Conservation (phyloP, 495 filamentous ascomycete genomes). For the Xylaria palmicola region DNA sequence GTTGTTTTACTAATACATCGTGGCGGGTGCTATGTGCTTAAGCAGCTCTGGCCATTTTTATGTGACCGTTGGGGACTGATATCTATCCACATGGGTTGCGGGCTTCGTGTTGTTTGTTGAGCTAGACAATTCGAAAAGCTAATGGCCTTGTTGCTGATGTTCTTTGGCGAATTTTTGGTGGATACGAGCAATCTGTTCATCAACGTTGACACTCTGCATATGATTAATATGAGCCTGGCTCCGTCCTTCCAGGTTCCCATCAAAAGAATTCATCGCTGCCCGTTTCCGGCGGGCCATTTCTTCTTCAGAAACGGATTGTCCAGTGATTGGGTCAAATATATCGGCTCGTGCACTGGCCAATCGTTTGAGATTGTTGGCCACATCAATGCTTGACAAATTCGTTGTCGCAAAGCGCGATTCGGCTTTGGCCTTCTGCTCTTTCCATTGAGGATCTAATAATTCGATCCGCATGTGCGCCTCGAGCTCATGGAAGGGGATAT, state of each 20-base stretch:
- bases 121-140: not conserved
- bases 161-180: slow-evolving; percentile 60
- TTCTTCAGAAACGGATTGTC: slow-evolving; percentile 66
- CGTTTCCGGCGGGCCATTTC: slow-evolving; percentile 76
- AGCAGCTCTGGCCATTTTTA: not conserved
- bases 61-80: too few species aligned
- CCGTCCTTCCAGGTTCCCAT: slow-evolving; percentile 59
- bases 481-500: slow-evolving; percentile 80
- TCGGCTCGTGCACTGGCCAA: slow-evolving; percentile 88
- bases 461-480: slow-evolving; percentile 96
- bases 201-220: slow-evolving; percentile 63
- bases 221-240: slow-evolving; percentile 54
- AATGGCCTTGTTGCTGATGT: slow-evolving; percentile 32
- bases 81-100: not conserved
- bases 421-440: slow-evolving; percentile 87
- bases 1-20: not conserved
- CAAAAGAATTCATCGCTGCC: slow-evolving; percentile 63
- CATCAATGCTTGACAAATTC: slow-evolving; percentile 82
- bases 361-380: slow-evolving; percentile 94
- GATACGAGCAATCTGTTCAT: slow-evolving; percentile 69
- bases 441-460: slow-evolving; percentile 92
- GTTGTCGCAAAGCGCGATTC: slow-evolving; percentile 82
- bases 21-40: not conserved
- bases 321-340: slow-evolving; percentile 78
- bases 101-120: not conserved